Evolutionary conservation across 495 filamentous ascomycete genomes (phyloP).

Genomic region (Podospora comata): DNA sequence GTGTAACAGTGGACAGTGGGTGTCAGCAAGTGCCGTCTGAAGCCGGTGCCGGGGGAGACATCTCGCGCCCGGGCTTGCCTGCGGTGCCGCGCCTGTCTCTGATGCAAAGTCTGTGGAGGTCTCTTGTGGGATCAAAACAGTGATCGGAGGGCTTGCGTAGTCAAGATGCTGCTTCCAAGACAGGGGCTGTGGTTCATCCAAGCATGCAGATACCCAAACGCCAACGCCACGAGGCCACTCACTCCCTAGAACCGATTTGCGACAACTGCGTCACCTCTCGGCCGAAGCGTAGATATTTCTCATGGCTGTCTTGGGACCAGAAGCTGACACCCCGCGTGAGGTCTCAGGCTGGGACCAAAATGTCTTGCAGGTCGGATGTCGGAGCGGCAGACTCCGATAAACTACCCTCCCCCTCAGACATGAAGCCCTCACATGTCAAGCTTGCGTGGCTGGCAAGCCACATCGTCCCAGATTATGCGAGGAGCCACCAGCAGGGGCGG

Average conservation of each 20-base stretch:
- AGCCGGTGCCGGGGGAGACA: background rate
- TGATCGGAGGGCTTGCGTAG: background rate
- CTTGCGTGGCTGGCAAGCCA: slow-evolving; percentile 6
- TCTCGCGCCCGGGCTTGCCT: background rate
- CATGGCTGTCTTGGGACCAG: background rate
- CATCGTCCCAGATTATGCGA: slow-evolving; percentile 6
- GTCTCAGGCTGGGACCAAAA: slow-evolving; percentile 10
- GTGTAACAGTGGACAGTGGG: background rate
- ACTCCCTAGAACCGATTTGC: background rate
- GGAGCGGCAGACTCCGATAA: slow-evolving; percentile 1
- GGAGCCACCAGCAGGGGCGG: background rate
- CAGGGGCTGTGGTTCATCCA: background rate
- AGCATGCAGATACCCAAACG: background rate
- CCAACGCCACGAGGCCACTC: background rate
- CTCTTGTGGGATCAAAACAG: background rate
- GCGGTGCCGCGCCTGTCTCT: slow-evolving; percentile 3
- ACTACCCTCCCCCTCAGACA: background rate
- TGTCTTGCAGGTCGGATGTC: slow-evolving; percentile 8
- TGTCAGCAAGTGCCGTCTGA: background rate
- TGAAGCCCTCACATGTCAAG: slow-evolving; percentile 8
- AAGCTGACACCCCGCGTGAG: slow-evolving; percentile 3
- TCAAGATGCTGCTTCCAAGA: background rate
- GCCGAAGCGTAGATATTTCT: slow-evolving; percentile 4
- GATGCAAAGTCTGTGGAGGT: slow-evolving; percentile 5
- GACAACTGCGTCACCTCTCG: slow-evolving; percentile 11